phyloP scores from a whole-genome alignment of 352 stramenopile genomes.

The Peronospora farinosa region DNA sequence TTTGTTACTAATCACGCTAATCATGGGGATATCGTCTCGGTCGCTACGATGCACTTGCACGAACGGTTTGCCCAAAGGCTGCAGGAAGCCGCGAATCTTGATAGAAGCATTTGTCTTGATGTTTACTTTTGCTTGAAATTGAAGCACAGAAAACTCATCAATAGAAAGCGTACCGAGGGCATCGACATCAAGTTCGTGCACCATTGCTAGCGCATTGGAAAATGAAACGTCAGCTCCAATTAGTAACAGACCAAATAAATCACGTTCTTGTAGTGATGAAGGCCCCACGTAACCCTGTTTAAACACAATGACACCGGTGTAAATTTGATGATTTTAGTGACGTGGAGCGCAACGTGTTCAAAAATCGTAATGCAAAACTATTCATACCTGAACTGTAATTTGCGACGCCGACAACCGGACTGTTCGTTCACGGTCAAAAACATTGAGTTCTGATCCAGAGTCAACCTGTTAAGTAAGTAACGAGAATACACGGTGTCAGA shows the following conservation, averaged over 20 bases:
- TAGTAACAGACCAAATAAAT: conserved; percentile 37
- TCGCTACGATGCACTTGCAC: conserved; percentile 1
- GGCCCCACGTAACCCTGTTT: conserved; percentile 46
- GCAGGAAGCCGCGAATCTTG: conserved; percentile 42
- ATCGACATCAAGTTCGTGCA: conserved; percentile 30
- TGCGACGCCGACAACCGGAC: conserved; percentile 38
- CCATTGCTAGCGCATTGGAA: conserved; percentile 43
- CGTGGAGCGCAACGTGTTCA: background rate
- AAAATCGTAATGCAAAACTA: background rate
- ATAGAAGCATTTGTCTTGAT: conserved; percentile 27
- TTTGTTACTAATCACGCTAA: conserved; percentile 31
- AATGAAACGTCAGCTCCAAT: conserved; percentile 37
- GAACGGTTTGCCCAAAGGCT: conserved; percentile 27
- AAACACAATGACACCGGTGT: background rate
- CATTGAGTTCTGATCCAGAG: conserved; percentile 47
- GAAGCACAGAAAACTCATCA: conserved; percentile 68
- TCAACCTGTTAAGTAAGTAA: conserved; percentile 30
- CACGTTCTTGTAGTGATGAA: conserved; percentile 31
- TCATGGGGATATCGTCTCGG: conserved; percentile 14
- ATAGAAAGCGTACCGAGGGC: conserved; percentile 32
- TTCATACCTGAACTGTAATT: conserved; percentile 40
- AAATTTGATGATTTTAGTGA: background rate
- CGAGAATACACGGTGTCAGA: conserved; percentile 9
- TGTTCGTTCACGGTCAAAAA: conserved; percentile 25
- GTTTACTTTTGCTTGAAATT: conserved; percentile 39